Evolutionary conservation across 495 filamentous ascomycete species (phyloP), one percentile per base, ranked within the genome.

Genomic region (Daldinia loculata): DNA sequence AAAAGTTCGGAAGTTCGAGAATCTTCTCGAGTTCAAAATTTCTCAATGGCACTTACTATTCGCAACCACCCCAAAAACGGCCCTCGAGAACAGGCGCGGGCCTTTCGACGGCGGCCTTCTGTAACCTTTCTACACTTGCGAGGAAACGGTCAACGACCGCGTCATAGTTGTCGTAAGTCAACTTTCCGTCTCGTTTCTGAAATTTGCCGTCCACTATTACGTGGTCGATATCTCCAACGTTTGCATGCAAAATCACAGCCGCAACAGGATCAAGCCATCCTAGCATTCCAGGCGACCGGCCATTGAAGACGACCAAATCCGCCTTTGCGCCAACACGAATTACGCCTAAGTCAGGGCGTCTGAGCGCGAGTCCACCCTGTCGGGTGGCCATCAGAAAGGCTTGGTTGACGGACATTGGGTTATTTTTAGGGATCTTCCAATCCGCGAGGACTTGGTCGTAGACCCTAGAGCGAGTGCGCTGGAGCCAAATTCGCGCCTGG

Each of bases 231-330:
- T 87, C 84, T 1, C 80, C 83, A 9, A 83, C 78, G 36, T 77
- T 82, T 1, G 81, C 78, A 59, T 87, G 85, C 57, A 87, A 68
- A 3, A 87, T 77, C 9, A 87, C 76, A 0, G 85, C 85, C 11
- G 85, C 83, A 30, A 87, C 81, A 4, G 85, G 83, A 61, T 87
- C 85, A 22, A 53, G 69, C 80, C 82, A 84, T 1, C 83, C 84
- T 4, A 86, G 70, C 81, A 87, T 74, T 4, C 69, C 67, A 5
- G 85, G 84, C 2, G 80, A 66, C 0, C 70, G 75, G 14, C 82
- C 84, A 59, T 84, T 75, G 75, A 84, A 86, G n/a, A 86, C 77
- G 15, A 84, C 80, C n/a, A 87, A 51, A 56, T 87, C 84, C 1
- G 84, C 84, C 61, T 82, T 82, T 1, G 82, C 80, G 6, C 83